Percentiles rank a stretch among this genome's conserved stretches.
phyloP scores from a whole-genome alignment of 352 stramenopile species.

The Pythium aphanidermatum region DNA sequence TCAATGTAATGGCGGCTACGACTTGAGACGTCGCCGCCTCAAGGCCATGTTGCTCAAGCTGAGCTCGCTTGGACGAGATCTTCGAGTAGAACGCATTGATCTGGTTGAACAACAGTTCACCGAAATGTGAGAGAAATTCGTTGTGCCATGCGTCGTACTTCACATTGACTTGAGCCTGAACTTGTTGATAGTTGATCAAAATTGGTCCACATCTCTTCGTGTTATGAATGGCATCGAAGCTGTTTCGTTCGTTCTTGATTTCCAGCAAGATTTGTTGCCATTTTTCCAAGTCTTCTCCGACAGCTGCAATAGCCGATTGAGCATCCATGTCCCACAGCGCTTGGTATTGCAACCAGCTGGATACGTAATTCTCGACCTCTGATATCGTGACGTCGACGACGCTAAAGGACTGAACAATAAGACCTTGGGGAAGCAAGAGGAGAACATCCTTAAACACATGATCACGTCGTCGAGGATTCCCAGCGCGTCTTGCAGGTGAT shows the following conservation, averaged over 20 bases:
- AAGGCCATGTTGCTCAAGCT: conserved; percentile 93
- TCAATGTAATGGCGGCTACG: conserved; percentile 89
- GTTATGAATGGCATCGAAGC: conserved; percentile 91
- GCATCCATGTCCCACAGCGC: conserved; percentile 98
- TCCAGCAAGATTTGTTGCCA: conserved; percentile 97
- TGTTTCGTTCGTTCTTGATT: conserved; percentile 92
- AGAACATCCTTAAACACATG: conserved; percentile 69
- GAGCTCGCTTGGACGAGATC: conserved; percentile 75
- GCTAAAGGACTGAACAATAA: conserved; percentile 74
- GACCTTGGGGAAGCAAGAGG: conserved; percentile 38
- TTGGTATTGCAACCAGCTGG: conserved; percentile 98
- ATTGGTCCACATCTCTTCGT: conserved; percentile 89
- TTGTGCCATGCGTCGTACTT: conserved; percentile 99
- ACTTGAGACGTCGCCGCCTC: conserved; percentile 96
- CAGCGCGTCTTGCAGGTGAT: conserved; percentile 58
- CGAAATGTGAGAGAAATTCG: conserved; percentile 96
- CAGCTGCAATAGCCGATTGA: conserved; percentile 85
- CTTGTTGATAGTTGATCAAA: conserved; percentile 88
- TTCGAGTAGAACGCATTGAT: conserved; percentile 89
- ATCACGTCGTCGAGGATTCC: conserved; percentile 40
- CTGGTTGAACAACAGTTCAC: conserved; percentile 89
- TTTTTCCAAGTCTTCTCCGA: conserved; percentile 93
- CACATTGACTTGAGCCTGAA: conserved; percentile 92
- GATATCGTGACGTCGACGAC: conserved; percentile 69
- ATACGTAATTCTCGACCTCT: conserved; percentile 91